Evolutionary conservation across 441 rosid genomes (phyloP).

Genomic region (Codiaeum variegatum): DNA sequence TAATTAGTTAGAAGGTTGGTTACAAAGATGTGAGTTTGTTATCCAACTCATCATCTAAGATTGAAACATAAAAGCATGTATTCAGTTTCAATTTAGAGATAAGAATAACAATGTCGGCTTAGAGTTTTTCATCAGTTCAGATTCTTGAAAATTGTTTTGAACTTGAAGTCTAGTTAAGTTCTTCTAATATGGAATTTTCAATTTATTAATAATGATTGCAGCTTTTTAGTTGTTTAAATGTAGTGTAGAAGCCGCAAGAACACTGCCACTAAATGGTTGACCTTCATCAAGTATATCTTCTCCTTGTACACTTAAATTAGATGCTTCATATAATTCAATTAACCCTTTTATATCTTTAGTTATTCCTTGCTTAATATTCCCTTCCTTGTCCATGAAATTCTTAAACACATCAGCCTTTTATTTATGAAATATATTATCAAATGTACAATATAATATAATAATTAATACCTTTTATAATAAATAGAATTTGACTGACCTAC

Average conservation of each 20-base stretch:
- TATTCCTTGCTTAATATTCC: slow-evolving; percentile 16
- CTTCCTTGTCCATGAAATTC: slow-evolving; percentile 25
- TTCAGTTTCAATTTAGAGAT: too few relatives aligned
- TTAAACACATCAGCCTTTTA: too few relatives aligned
- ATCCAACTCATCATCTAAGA: too few relatives aligned
- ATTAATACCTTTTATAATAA: too few relatives aligned
- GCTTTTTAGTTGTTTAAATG: slow-evolving; percentile 14
- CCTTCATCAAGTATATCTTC: slow-evolving; percentile 40
- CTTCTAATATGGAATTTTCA: slow-evolving; percentile 41
- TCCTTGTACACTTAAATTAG: slow-evolving; percentile 31
- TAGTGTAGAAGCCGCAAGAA: slow-evolving; percentile 23
- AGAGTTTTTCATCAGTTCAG: too few relatives aligned
- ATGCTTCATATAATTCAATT: slow-evolving; percentile 41
- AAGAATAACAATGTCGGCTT: too few relatives aligned
- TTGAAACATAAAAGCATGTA: too few relatives aligned
- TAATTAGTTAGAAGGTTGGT: too few relatives aligned
- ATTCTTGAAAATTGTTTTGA: slow-evolving; percentile 9
- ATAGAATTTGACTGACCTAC: too few relatives aligned
- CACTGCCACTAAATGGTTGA: slow-evolving; percentile 12
- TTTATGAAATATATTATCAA: too few relatives aligned
- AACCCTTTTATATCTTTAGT: slow-evolving; percentile 27
- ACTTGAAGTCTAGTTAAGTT: slow-evolving; percentile 35
- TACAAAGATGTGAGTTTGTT: too few relatives aligned
- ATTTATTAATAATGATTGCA: slow-evolving; percentile 21
- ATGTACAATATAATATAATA: too few relatives aligned